Evolutionary conservation across 768 basidiomycete genomes (phyloP), one percentile per base, ranked within the genome.

Genomic region (Mycena filopes): DNA sequence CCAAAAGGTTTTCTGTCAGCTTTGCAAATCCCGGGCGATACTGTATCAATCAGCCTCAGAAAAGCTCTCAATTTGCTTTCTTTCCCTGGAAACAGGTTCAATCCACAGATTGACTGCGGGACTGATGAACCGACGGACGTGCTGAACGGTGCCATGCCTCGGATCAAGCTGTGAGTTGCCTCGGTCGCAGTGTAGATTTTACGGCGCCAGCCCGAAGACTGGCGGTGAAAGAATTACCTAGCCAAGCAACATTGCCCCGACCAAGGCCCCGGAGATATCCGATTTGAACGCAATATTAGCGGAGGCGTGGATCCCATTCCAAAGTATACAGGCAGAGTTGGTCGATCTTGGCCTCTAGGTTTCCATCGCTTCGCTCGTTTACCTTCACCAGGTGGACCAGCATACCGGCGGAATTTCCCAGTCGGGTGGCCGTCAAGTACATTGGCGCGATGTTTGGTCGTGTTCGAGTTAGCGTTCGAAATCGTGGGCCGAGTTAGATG

Each of bases 141-240:
- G 64, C 64, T 68, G 60, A 71, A 71, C 7, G 66, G 20, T 1
- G 70, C 63, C 54, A 68, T 47, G 1, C 67, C 70, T 56, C 67
- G 67, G 63, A 68, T 60, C 42, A 60, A 36, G 29, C 15, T 47
- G 41, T 66, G 63, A 23, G 28, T 38, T 53, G 36, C 60, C 55
- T 71, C 70, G 55, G 70, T 65, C 12, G 67, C 70, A 47, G 63
- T 41, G 43, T 59, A 42, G n/a, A 65, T 49, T 48, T 62, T 36
- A 42, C 40, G 18, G 43, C 54, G 31, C 56, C 64, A 31, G 61
- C 60, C 49, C 64, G 67, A 62, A 69, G 55, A 54, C 55, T 66
- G 47, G 55, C 62, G 45, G 55, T 2, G 56, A 68, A 65, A 59
- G 61, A 67, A 25, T 38, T 47, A 38, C 29, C 53, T 25, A 70